Conservation (phyloP, 2,329 filamentous ascomycete genomes). For the Alternaria sp. region DNA sequence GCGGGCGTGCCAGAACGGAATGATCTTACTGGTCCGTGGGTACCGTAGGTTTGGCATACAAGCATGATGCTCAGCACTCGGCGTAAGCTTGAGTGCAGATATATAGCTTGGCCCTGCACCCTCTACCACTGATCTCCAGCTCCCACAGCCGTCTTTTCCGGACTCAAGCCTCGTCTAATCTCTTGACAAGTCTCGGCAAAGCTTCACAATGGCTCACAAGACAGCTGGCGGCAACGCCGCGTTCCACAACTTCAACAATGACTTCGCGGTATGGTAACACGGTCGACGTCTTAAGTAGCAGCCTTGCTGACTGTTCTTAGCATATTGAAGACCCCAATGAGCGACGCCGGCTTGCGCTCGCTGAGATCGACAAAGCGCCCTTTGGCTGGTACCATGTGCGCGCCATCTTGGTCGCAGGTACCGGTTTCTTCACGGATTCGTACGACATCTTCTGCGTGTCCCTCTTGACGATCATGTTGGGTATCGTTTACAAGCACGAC, state of each 20-base stretch:
- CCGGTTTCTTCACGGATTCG: constrained; percentile 86
- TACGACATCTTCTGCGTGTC: constrained; percentile 67
- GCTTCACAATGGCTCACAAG: constrained; percentile 21
- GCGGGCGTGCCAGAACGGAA: background rate
- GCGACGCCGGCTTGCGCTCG: constrained; percentile 77
- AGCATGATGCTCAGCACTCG: background rate
- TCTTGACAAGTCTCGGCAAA: constrained; percentile 14
- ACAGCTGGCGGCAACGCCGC: constrained; percentile 32
- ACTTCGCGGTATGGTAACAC: constrained; percentile 36
- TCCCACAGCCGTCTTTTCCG: background rate
- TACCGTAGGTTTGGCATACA: background rate
- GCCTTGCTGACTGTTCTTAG: background rate
- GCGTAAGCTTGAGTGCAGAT: constrained; percentile 8
- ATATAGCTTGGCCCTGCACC: constrained; percentile 14
- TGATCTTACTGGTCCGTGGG: background rate
- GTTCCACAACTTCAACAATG: constrained; percentile 37
- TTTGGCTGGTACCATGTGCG: constrained; percentile 85
- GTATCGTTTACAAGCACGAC: constrained; percentile 73
- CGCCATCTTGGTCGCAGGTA: constrained; percentile 77
- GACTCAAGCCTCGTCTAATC: constrained; percentile 16
- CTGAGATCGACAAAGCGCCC: constrained; percentile 80
- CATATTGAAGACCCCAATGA: constrained; percentile 74
- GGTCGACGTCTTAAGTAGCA: background rate
- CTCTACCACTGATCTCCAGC: constrained; percentile 1
- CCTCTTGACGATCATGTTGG: constrained; percentile 68